Base-by-base conservation (phyloP, 768 basidiomycete genomes). In the Coprinellus micaceus region DNA sequence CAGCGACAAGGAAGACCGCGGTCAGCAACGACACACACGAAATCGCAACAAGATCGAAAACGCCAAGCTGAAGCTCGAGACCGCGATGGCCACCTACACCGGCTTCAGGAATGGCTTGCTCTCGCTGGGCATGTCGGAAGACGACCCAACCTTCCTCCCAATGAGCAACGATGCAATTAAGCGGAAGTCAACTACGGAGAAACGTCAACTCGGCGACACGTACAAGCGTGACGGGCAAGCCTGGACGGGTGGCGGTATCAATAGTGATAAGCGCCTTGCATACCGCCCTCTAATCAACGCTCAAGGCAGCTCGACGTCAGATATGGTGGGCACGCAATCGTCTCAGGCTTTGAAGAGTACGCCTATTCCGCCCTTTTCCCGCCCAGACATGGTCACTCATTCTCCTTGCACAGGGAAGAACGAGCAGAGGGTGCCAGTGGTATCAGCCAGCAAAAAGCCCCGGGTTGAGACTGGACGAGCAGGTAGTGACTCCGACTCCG, bases 151-250 rank as follows among this genome's bases (percentile, higher is more conserved):
- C 9, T 61, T 61, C 28, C 63, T 56, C 1, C 40, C 40, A 1
- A 55, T 66, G 12, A 58, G 57, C 1, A 17, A 53, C 1, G 49
- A 57, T 11, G 59, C 64, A 49, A 63, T 61, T 15, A 50, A 49
- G 21, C 54, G 59, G 1, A 59, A 60, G 41, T 51, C 55, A 4
- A 63, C 61, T 0, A 41, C 52, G 10, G 2, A 33, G 4, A 58
- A 56, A 26, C 61, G 59, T 13, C 44, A 21, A 0, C 25, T 64
- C 22, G 66, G 66, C 5, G 62, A 62, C 33, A 60, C 60, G 0
- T 30, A 43, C 13, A 6, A 15, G 2, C 30, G 36, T 13, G 62
- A 66, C 41, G 60, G 65, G n/a, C 39, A 39, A 1, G 45, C 61
- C 2, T 66, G 58, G 57, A 58, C 36, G 11, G 41, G 41, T 2